Evolutionary conservation across 495 filamentous ascomycete species (phyloP), one percentile per base, ranked within the genome.

Genomic region (Talaromyces wortmannii): DNA sequence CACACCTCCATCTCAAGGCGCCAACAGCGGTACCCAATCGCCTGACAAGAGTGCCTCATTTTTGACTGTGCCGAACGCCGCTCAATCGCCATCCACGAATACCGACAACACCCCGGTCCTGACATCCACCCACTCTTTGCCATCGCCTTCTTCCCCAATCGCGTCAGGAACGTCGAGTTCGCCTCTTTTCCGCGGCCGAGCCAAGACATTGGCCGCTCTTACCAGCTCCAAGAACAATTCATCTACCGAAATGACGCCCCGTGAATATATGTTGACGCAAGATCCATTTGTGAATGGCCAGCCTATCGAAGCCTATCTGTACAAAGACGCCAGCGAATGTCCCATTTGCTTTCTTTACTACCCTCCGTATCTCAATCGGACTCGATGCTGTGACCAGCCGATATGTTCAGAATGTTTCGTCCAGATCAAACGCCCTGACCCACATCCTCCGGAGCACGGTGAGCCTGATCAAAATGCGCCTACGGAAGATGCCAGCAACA

Each of bases 341-440:
- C 92, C 95, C 17, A 95, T 98, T 52, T 98, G 94, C 73, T 95
- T 97, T 66, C 73, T 98, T 29, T 92, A 91, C 65, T 98, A 96
- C 61, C 94, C 94, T 3, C 92, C 92, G 2, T 95, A 95, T 64
- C 75, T 97, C n/a, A 97, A 98, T 67, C 88, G 86, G 48, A 97
- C 94, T 3, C 77, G 94, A 59, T 98, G 94, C 65, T 98, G 94
- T 67, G 92, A 96, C 62, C 94, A 98, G 65, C 79, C 90, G 6
- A 97, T 98, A 55, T 98, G 94, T 74, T 97, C 94, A 47, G 94
- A 98, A 73, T 98, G 94, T 67, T 98, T 98, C 62, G 95, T 98
- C 7, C 94, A 98, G 66, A 98, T 98, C 66, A 98, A 96, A 74
- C 83, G 94, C 23, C 90, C 92, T 7, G 94, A 98, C 62, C 94